phyloP scores from a whole-genome alignment of 805 yeast genomes.

The Pichia occidentalis region DNA sequence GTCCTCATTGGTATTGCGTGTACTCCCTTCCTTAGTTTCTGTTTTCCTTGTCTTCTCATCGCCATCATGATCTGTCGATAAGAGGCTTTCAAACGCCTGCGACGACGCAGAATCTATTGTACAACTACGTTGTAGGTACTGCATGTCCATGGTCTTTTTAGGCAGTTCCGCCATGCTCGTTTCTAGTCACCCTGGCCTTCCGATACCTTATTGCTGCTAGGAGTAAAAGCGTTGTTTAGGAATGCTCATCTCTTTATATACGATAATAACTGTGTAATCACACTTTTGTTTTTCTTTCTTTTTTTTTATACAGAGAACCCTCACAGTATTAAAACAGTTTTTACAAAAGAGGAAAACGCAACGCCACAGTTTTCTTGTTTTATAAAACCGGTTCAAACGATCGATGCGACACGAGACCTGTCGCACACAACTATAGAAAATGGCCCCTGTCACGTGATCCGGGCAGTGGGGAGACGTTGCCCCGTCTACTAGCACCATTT shows the following conservation, averaged over 20 bases:
- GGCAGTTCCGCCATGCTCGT: not conserved
- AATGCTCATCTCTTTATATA: too few relatives aligned
- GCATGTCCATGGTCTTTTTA: too few relatives aligned
- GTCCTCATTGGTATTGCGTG: too few relatives aligned
- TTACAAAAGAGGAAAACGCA: not conserved
- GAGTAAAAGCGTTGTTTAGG: too few relatives aligned
- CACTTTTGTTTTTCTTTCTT: not conserved
- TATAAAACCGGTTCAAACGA: too few relatives aligned
- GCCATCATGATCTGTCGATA: not conserved
- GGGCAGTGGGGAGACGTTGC: too few relatives aligned
- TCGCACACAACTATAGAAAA: too few relatives aligned
- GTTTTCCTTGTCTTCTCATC: not conserved
- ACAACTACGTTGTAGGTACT: constrained; percentile 6
- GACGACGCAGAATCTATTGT: not conserved
- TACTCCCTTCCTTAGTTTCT: not conserved
- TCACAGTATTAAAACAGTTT: too few relatives aligned
- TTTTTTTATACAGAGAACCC: too few relatives aligned
- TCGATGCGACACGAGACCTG: too few relatives aligned
- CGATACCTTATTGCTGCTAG: too few relatives aligned
- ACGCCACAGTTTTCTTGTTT: not conserved
- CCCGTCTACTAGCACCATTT: constrained; percentile 81
- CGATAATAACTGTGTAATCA: too few relatives aligned
- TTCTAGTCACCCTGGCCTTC: not conserved
- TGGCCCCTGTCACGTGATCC: constrained; percentile 9
- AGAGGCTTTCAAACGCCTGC: not conserved